Base-by-base conservation (phyloP, 495 filamentous ascomycete genomes). In the Ascodesmis nigricans region DNA sequence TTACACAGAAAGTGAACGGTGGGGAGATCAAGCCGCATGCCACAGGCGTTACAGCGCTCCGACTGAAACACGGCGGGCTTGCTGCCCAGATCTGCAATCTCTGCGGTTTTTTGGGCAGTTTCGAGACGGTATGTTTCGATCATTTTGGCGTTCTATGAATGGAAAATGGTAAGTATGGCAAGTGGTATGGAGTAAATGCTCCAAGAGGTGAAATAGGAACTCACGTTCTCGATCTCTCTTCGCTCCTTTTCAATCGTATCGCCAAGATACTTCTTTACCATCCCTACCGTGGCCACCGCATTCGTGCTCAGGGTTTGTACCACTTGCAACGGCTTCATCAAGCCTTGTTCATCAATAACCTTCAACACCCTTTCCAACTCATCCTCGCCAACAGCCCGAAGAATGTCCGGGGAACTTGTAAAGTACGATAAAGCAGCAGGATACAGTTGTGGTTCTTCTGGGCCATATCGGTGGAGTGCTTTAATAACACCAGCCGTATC, bases 301-400 rank as follows among this genome's bases (percentile, higher is more conserved):
- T 80, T 82, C 17, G 66, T 71, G 39, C 73, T 77, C 7, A 97
- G 60, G 2, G 90, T 81, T 53, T 97, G 87, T 10, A 97, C 87
- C 9, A 97, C 87, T 53, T 97, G 84, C 16, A 97, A 61, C 1
- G 87, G 87, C 9, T 90, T 84, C 77, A 97, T 90, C 8, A 97
- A 65, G 9, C 79, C 76, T 41, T 87, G 78, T 35, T 75, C 67
- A 36, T 91, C 76, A 46, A 97, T 97, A 40, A 78, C 77, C 28
- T 69, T 68, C 23, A 97, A 62, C 2, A 97, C 75, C 14, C 60
- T 59, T 31, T 80, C 66, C 4, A 97, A 62, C 49, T 80, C 76
- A 35, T 81, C 77, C 13, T 71, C 67, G 1, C 87, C 84, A 3
- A 78, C 84, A 54, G 91, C 90, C 33, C 77, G 70, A 1, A 95